These are phyloP conservation scores for Trypanosoma avium DNA, from an alignment of 208 protist genomes.

Conservation along the genomic window DNA sequence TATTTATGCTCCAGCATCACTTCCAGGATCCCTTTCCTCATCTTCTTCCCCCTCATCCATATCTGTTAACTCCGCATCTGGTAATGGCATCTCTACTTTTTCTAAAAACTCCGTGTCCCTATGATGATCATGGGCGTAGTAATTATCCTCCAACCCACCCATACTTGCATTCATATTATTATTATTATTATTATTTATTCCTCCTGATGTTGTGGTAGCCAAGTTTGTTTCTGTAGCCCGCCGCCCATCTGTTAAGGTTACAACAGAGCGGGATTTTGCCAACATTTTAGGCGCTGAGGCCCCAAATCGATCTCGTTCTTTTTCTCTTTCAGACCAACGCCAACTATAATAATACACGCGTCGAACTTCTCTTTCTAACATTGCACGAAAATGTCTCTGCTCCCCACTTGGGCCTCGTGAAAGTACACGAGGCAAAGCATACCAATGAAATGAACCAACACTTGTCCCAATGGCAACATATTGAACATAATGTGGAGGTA, in stretches of 20 bases:
- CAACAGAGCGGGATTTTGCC: slow-evolving; percentile 16
- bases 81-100: slow-evolving; percentile 48
- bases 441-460: slow-evolving; percentile 89
- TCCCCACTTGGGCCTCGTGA: slow-evolving; percentile 77
- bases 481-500: slow-evolving; percentile 69
- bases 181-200: background rate
- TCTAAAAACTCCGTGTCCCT: slow-evolving; percentile 75
- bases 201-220: too few species aligned
- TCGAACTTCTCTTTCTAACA: slow-evolving; percentile 88
- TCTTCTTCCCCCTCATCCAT: slow-evolving; percentile 20
- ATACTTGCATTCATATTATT: too few species aligned
- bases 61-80: slow-evolving; percentile 56
- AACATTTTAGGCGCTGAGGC: slow-evolving; percentile 43
- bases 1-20: background rate
- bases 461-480: slow-evolving; percentile 84
- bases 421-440: slow-evolving; percentile 78
- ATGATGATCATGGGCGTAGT: slow-evolving; percentile 62
- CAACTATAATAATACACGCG: slow-evolving; percentile 84
- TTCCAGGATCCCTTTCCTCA: background rate
- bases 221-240: background rate
- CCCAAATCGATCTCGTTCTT: slow-evolving; percentile 83
- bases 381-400: slow-evolving; percentile 68
- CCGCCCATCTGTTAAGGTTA: background rate
- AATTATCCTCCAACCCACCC: slow-evolving; percentile 42
- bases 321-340: slow-evolving; percentile 75